Conservation (phyloP, 2,329 filamentous ascomycete genomes). For the Graphilbum ipis-grandicollis region DNA sequence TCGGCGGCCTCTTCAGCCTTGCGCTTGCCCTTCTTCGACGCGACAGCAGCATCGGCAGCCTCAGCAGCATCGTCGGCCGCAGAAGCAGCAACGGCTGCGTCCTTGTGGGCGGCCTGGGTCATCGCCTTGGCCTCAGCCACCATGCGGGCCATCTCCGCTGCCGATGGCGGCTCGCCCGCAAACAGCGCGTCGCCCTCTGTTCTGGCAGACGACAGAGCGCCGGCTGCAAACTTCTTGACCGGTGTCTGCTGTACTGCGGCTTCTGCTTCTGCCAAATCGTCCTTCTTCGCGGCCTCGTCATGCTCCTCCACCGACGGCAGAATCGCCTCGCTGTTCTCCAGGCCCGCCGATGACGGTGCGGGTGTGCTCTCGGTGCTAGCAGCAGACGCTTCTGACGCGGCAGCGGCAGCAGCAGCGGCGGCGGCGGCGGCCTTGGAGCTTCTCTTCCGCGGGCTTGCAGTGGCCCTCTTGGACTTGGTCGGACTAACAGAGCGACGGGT, state of each 20-base stretch:
- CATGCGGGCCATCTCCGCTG: slow-evolving; percentile 68
- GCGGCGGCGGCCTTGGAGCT: slow-evolving; percentile 22
- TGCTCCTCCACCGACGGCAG: slow-evolving; percentile 38
- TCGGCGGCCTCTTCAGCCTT: slow-evolving; percentile 55
- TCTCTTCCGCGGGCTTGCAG: slow-evolving; percentile 38
- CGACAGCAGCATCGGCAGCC: too few species aligned
- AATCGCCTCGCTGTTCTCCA: slow-evolving; percentile 16
- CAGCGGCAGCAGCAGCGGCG: slow-evolving; percentile 6
- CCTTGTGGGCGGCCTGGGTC: slow-evolving; percentile 49
- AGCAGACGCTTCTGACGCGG: slow-evolving; percentile 20
- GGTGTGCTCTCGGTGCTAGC: slow-evolving; percentile 9
- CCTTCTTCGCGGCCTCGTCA: slow-evolving; percentile 2
- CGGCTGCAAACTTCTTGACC: slow-evolving; percentile 28
- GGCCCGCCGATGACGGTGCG: slow-evolving; percentile 11
- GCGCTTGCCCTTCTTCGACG: slow-evolving; percentile 45
- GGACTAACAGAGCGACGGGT: slow-evolving; percentile 41
- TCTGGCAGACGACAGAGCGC: slow-evolving; percentile 47
- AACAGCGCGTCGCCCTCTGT: slow-evolving; percentile 61
- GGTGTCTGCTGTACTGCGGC: slow-evolving; percentile 39
- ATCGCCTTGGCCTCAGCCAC: slow-evolving; percentile 75
- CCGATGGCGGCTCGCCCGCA: slow-evolving; percentile 49
- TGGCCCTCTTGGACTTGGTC: slow-evolving; percentile 25
- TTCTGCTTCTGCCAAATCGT: too few species aligned
- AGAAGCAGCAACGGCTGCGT: slow-evolving; percentile 19
- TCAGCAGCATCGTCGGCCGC: too few species aligned